A percentile compares a stretch with the other conserved stretches of the same genome.
Evolutionary conservation across 371 early-diverging fungal species (phyloP).

Genomic region (Massospora cicadina): DNA sequence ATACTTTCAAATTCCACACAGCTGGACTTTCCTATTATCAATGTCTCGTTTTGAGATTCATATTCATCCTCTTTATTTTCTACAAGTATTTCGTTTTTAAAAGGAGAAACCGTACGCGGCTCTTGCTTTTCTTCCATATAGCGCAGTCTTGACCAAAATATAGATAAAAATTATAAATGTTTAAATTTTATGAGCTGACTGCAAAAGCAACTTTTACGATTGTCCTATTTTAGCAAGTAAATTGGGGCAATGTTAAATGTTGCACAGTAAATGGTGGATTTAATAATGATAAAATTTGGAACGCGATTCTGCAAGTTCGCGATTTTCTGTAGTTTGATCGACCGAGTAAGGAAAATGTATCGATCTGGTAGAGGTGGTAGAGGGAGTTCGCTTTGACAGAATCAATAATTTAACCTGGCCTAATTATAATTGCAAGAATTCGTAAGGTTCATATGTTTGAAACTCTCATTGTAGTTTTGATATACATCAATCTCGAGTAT

Average conservation of each 20-base stretch:
- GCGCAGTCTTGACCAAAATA: neutral
- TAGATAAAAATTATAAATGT: neutral
- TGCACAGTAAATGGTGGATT: neutral
- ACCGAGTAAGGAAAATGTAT: no score
- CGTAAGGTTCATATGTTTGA: neutral
- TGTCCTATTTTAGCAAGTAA: neutral
- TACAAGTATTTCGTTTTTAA: neutral
- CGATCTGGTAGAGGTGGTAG: no score
- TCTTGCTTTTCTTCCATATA: no score
- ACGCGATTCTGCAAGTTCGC: no score
- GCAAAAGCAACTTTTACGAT: neutral
- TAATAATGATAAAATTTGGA: no score
- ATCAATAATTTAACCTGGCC: neutral
- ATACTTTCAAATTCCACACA: neutral
- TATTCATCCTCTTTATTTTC: neutral
- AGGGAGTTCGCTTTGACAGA: neutral
- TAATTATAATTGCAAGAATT: neutral
- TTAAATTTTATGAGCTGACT: neutral
- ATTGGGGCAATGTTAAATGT: neutral
- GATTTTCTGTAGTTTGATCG: no score
- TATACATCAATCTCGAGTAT: neutral
- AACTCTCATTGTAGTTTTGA: neutral
- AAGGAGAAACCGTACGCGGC: no score
- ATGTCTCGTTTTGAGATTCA: neutral
- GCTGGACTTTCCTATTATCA: neutral